phyloP scores from a whole-genome alignment of 179 eudicot species.

The Sideroxylon spinosum region DNA sequence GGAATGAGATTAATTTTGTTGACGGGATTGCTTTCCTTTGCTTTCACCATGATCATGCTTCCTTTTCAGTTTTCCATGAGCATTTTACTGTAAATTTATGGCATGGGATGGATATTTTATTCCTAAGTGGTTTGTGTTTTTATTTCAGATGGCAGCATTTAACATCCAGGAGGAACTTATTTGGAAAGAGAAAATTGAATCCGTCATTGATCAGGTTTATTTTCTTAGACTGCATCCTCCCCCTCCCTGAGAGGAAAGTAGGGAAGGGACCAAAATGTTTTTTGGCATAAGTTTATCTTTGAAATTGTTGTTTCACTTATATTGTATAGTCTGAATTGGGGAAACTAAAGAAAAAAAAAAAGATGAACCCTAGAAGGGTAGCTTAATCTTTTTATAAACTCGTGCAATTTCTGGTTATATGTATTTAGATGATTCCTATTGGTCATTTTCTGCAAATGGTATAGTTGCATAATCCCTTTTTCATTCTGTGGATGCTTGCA shows the following conservation, averaged over 20 bases:
- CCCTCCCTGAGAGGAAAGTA: neutral
- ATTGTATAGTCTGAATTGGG: neutral
- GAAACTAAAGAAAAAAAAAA: neutral
- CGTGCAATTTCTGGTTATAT: neutral
- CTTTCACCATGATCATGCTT: neutral
- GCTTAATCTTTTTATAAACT: neutral
- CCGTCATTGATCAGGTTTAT: conserved; percentile 89
- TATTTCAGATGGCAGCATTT: conserved; percentile 83
- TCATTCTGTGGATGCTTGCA: conserved; percentile 8
- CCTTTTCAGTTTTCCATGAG: neutral
- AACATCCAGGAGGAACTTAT: conserved; percentile 96
- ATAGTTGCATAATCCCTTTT: neutral
- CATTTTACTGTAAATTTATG: conserved; percentile 4
- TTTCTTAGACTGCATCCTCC: neutral
- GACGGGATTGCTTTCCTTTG: neutral
- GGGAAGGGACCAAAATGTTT: neutral
- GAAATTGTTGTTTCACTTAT: neutral
- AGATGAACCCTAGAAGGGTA: neutral
- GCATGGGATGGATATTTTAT: neutral
- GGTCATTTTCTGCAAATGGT: neutral
- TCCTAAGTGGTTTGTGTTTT: neutral
- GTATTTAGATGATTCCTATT: neutral
- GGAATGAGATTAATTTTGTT: neutral
- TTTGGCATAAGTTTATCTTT: neutral
- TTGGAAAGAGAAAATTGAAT: conserved; percentile 98